Conservation (phyloP, 1,284 basidiomycete species). For the Boletus semigastroideus region DNA sequence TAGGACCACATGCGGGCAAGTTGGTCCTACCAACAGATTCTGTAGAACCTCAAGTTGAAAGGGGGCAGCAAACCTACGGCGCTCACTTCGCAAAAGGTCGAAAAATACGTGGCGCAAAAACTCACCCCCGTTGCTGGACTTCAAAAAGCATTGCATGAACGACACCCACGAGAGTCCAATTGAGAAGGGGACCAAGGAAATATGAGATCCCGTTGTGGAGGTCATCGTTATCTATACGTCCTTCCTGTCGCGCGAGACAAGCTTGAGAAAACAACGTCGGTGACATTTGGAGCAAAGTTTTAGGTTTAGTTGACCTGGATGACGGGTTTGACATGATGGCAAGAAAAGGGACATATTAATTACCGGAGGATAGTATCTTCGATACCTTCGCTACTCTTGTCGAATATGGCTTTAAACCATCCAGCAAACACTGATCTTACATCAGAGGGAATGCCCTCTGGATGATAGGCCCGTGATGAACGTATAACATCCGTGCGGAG, state of each 20-base stretch:
- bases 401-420: slow-evolving; percentile 78
- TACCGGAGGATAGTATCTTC: slow-evolving; percentile 77
- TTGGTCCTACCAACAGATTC: slow-evolving; percentile 57
- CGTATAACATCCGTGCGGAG: slow-evolving; percentile 54
- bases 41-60: slow-evolving; percentile 64
- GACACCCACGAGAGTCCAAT: slow-evolving; percentile 77
- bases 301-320: slow-evolving; percentile 65
- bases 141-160: slow-evolving; percentile 63
- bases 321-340: slow-evolving; percentile 3
- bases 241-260: slow-evolving; percentile 45
- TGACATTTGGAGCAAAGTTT: slow-evolving; percentile 62
- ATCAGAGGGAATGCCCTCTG: slow-evolving; percentile 46
- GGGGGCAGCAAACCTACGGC: slow-evolving; percentile 35
- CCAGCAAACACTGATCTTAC: slow-evolving; percentile 50
- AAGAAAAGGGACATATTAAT: neutral
- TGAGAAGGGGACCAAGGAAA: slow-evolving; percentile 68
- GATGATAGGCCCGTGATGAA: slow-evolving; percentile 44
- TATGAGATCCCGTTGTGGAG: slow-evolving; percentile 74
- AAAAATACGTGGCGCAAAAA: neutral
- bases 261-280: slow-evolving; percentile 66
- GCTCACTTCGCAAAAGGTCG: slow-evolving; percentile 1
- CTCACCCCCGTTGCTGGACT: slow-evolving; percentile 57
- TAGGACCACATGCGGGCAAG: slow-evolving; percentile 65
- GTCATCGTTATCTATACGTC: slow-evolving; percentile 63
- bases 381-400: slow-evolving; percentile 74